Conservation (phyloP, 2,329 filamentous ascomycete species). For the Fusarium newnesense region DNA sequence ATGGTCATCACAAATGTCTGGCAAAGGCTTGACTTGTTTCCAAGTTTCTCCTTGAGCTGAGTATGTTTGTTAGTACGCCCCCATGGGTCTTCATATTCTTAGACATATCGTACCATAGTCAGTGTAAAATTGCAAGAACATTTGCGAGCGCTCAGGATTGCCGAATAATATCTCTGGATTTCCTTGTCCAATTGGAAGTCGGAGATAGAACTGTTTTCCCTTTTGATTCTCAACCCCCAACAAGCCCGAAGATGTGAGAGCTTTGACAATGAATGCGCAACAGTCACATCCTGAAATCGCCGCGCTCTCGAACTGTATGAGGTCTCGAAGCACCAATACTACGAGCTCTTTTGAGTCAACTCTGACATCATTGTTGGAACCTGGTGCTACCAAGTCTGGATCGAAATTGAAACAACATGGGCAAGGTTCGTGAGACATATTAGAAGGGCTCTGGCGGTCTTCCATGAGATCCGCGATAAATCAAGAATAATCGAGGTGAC, state of each 20-base stretch:
- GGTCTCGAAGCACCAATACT: background rate
- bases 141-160: background rate
- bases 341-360: background rate
- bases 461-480: background rate
- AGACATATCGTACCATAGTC: background rate
- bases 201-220: background rate
- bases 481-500: background rate
- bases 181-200: conserved; percentile 18
- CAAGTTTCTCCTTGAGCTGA: conserved; percentile 4
- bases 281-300: conserved; percentile 6
- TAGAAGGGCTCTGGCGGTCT: background rate
- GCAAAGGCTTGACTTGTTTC: conserved; percentile 17
- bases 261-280: conserved; percentile 17
- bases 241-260: conserved; percentile 8
- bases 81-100: background rate
- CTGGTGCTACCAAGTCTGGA: background rate
- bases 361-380: background rate
- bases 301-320: background rate
- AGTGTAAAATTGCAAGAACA: conserved; percentile 24
- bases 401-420: conserved; percentile 23
- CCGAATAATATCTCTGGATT: conserved; percentile 26
- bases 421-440: background rate
- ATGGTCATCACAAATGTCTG: conserved; percentile 26
- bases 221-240: background rate
- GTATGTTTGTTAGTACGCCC: background rate